Conservation (phyloP, 106 monocot species). For the Triglochin maritima region DNA sequence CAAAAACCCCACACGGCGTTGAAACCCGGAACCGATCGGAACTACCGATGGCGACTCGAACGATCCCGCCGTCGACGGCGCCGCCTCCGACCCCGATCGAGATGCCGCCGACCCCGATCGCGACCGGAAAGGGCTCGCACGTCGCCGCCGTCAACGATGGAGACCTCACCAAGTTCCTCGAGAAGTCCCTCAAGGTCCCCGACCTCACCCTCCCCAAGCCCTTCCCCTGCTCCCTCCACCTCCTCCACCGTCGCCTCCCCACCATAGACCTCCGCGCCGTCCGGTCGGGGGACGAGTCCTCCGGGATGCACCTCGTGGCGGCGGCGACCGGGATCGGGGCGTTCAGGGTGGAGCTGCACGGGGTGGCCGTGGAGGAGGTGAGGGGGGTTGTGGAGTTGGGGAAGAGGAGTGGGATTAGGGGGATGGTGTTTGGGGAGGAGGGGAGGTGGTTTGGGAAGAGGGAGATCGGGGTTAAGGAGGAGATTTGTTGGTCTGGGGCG, state of each 20-base stretch:
- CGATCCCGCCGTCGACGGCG: neutral
- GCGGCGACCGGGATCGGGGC: slow-evolving; percentile 25
- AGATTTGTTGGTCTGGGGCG: slow-evolving; percentile 28
- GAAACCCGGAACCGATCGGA: neutral
- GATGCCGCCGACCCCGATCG: slow-evolving; percentile 57
- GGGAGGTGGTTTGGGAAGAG: slow-evolving; percentile 8
- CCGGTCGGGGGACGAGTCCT: slow-evolving; percentile 16
- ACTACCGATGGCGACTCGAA: neutral
- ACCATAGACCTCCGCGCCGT: slow-evolving; percentile 17
- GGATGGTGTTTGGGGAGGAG: slow-evolving; percentile 9
- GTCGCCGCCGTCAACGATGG: slow-evolving; percentile 41
- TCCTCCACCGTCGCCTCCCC: slow-evolving; percentile 1
- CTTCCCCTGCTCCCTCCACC: slow-evolving; percentile 6
- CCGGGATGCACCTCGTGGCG: slow-evolving; percentile 15
- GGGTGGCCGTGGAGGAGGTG: slow-evolving; percentile 18
- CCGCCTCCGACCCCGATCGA: slow-evolving; percentile 12
- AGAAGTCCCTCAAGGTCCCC: slow-evolving; percentile 40
- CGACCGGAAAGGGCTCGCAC: slow-evolving; percentile 42
- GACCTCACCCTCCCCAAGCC: slow-evolving; percentile 37
- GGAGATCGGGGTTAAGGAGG: slow-evolving; percentile 21
- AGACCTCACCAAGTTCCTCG: slow-evolving; percentile 46
- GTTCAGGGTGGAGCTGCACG: slow-evolving; percentile 23
- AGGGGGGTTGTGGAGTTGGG: slow-evolving; percentile 12
- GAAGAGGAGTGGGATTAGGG: slow-evolving; percentile 6
- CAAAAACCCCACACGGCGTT: neutral